Evolutionary conservation across 2,329 filamentous ascomycete genomes (phyloP).

Genomic region (Microsporum canis): DNA sequence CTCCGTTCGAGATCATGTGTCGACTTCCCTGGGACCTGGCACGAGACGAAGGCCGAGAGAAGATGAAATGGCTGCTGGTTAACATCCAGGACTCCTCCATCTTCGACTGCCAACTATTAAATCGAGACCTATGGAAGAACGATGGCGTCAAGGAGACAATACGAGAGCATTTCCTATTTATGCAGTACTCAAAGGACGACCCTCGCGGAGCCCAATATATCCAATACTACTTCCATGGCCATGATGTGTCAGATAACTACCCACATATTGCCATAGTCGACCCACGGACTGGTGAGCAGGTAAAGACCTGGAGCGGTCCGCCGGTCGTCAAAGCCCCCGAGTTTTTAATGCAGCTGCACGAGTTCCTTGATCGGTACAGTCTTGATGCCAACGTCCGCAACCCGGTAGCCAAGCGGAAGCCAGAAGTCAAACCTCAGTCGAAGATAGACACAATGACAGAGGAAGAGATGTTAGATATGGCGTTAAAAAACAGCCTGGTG

Average conservation of each 20-base stretch:
- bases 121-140: conserved; percentile 94
- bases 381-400: conserved; percentile 82
- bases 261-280: conserved; percentile 95
- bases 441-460: conserved; percentile 87
- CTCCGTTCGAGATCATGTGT: conserved; percentile 82
- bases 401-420: conserved; percentile 69
- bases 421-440: conserved; percentile 55
- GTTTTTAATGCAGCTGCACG: conserved; percentile 81
- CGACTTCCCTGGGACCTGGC: conserved; percentile 72
- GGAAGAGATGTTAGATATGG: conserved; percentile 93
- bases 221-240: conserved; percentile 74
- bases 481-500: conserved; percentile 75
- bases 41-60: conserved; percentile 71
- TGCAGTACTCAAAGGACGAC: conserved; percentile 87
- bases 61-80: conserved; percentile 87
- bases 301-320: conserved; percentile 86
- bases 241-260: conserved; percentile 78
- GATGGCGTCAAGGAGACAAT: conserved; percentile 65
- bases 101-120: conserved; percentile 89
- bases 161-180: conserved; percentile 84
- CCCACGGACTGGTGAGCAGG: conserved; percentile 87
- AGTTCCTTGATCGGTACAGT: conserved; percentile 96
- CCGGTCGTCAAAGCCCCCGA: conserved; percentile 66
- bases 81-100: conserved; percentile 90
- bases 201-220: conserved; percentile 67